phyloP scores from a whole-genome alignment of 192 early-diverging fungal species.

The Backusella macrospora region DNA sequence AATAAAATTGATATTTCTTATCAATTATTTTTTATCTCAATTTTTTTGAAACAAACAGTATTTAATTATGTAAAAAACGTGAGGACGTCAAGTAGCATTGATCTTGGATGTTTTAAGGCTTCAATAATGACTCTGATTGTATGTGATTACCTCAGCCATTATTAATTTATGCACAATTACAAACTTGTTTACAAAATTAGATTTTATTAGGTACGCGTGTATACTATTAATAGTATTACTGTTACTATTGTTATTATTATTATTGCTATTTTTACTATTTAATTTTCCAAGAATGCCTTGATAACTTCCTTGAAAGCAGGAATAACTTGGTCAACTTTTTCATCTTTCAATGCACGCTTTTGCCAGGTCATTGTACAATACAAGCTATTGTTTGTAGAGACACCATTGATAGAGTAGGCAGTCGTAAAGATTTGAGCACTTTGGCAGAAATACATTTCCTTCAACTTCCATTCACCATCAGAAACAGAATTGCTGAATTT shows the following conservation, averaged over 20 bases:
- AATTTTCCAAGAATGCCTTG: slow-evolving; percentile 1
- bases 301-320: not conserved
- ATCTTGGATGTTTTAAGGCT: too few species aligned
- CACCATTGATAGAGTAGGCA: slow-evolving; percentile 19
- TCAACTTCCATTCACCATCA: slow-evolving; percentile 12
- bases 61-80: too few species aligned
- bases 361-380: slow-evolving; percentile 30
- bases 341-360: slow-evolving; percentile 15
- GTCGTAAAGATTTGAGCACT: slow-evolving; percentile 28
- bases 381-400: slow-evolving; percentile 17
- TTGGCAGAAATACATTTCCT: slow-evolving; percentile 29
- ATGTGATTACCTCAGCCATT: not conserved
- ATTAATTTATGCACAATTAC: not conserved
- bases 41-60: too few species aligned
- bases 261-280: not conserved
- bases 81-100: too few species aligned
- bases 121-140: not conserved
- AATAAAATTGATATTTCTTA: too few species aligned
- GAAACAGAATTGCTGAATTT: not conserved
- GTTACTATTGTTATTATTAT: not conserved
- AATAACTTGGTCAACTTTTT: not conserved
- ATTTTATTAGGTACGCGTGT: not conserved
- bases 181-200: not conserved
- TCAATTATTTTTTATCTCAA: too few species aligned
- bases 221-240: not conserved